Percentiles rank a stretch among this genome's conserved stretches.
phyloP scores from a whole-genome alignment of 176 grass and related monocot species.

The Triticum urartu region DNA sequence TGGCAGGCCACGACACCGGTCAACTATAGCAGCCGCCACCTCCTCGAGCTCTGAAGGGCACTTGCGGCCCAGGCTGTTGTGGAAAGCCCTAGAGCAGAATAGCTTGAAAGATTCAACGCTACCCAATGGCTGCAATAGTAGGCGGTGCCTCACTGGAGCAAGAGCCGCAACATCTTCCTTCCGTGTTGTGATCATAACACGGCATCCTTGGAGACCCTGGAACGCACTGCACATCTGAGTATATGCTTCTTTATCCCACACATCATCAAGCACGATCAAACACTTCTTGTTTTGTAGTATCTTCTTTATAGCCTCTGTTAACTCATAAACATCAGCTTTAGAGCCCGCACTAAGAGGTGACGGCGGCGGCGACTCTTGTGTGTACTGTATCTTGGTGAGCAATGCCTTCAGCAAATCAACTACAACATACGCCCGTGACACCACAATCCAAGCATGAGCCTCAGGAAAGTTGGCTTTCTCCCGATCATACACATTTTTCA shows the following conservation, averaged over 20 bases:
- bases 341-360: accelerated
- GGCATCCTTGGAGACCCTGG: neutral
- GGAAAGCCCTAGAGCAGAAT: neutral
- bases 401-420: neutral
- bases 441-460: neutral
- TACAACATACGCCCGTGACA: neutral
- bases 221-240: neutral
- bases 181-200: neutral
- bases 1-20: neutral
- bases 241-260: neutral
- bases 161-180: neutral
- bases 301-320: neutral
- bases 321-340: neutral
- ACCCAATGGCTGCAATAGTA: slow-evolving; percentile 23
- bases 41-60: neutral
- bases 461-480: neutral
- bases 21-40: neutral
- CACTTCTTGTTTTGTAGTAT: neutral
- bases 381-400: neutral
- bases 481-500: neutral
- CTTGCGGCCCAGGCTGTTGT: neutral
- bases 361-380: neutral
- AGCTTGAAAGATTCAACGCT: neutral
- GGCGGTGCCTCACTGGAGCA: neutral
- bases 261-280: neutral